Conservation (phyloP, 2,329 filamentous ascomycete genomes). For the Fusarium domesticum region DNA sequence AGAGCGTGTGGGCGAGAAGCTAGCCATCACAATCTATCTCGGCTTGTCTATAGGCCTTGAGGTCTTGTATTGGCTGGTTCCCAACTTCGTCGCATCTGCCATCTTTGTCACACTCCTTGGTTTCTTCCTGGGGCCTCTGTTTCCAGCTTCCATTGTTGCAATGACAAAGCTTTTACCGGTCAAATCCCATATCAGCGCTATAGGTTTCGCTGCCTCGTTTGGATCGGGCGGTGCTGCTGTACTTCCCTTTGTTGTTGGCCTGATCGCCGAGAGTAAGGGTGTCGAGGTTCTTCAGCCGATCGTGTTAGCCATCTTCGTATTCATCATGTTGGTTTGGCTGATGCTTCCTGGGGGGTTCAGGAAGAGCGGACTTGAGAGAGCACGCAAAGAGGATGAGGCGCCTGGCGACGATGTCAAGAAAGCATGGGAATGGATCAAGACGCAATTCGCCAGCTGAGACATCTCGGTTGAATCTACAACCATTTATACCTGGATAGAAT, state of each 20-base stretch:
- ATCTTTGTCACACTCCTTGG: conserved; percentile 70
- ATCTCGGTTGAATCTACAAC: no score
- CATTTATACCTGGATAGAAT: no score
- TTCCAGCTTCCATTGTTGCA: conserved; percentile 70
- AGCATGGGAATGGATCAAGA: conserved; percentile 16
- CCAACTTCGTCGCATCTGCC: conserved; percentile 69
- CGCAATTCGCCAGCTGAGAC: neutral
- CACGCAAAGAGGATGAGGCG: conserved; percentile 35
- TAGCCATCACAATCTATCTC: conserved; percentile 62
- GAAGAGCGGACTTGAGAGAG: conserved; percentile 41
- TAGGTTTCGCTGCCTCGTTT: conserved; percentile 77
- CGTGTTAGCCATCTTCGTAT: conserved; percentile 46
- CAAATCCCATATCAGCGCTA: conserved; percentile 72
- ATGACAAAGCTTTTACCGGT: conserved; percentile 71
- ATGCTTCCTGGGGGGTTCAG: conserved; percentile 40
- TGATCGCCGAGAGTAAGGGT: conserved; percentile 58
- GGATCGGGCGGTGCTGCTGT: conserved; percentile 70
- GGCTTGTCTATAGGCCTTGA: conserved; percentile 60
- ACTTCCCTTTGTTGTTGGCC: conserved; percentile 65
- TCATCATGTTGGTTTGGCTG: conserved; percentile 46
- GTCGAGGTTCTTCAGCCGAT: conserved; percentile 58
- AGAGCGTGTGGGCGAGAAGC: conserved; percentile 67
- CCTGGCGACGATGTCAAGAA: conserved; percentile 35
- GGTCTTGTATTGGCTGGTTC: conserved; percentile 78
- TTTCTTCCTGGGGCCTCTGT: conserved; percentile 77